Percentiles rank a stretch among this genome's conserved stretches.
phyloP scores from a whole-genome alignment of 257 asterid species.

The Solanum pinnatisectum region DNA sequence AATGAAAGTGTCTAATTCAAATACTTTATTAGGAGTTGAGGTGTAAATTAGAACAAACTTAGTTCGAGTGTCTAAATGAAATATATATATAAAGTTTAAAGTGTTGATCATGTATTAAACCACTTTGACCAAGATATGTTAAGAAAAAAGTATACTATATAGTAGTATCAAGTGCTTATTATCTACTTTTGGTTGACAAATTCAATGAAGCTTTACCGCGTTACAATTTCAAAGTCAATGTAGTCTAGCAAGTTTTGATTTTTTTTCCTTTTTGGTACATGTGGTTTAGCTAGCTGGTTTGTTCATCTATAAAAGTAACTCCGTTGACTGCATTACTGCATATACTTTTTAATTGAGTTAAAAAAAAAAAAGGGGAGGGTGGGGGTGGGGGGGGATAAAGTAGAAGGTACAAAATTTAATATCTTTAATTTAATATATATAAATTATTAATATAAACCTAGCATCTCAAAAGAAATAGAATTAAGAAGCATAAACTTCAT shows the following conservation, averaged over 20 bases:
- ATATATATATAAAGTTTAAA: neutral
- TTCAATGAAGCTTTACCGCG: neutral
- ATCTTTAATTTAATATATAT: no score
- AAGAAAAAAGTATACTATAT: neutral
- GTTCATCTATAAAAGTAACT: neutral
- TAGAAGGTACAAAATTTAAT: no score
- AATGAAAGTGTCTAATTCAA: neutral
- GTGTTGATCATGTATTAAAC: neutral
- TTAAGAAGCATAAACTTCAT: neutral
- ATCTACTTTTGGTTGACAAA: neutral
- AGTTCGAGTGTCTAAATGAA: fast-evolving
- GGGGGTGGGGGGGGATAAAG: no score
- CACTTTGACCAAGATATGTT: neutral
- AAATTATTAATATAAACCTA: neutral
- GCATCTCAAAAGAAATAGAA: neutral
- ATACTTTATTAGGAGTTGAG: neutral
- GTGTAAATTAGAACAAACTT: neutral
- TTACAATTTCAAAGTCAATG: neutral
- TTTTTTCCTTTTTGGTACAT: neutral
- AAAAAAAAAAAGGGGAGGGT: no score
- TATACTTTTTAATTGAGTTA: neutral
- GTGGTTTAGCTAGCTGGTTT: neutral
- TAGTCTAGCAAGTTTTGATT: neutral
- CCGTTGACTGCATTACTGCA: neutral
- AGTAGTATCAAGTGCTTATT: neutral